A percentile compares a stretch with the other conserved stretches of the same genome.
phyloP scores from a whole-genome alignment of 2,329 filamentous ascomycete species.

The Phoma sp. region DNA sequence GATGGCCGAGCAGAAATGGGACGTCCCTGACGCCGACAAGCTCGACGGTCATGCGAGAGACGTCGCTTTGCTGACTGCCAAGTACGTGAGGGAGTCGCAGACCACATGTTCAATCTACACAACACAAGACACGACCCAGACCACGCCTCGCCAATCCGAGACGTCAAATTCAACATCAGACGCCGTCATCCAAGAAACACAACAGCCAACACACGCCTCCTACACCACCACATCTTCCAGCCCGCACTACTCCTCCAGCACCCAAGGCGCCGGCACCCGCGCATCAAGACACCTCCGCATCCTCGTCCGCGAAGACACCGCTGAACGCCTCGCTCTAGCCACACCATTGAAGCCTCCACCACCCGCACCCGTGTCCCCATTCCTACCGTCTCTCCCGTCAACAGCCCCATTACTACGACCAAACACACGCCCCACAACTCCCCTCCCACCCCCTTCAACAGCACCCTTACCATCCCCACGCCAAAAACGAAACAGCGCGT shows the following conservation, averaged over 20 bases:
- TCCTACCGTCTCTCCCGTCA: not conserved
- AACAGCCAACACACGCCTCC: constrained; percentile 11
- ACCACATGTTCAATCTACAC: constrained; percentile 26
- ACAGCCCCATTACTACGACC: constrained; percentile 2
- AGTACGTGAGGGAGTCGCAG: constrained; percentile 33
- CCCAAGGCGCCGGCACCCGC: constrained; percentile 28
- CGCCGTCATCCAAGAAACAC: constrained; percentile 29
- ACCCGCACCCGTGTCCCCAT: not conserved
- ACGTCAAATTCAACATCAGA: constrained; percentile 8
- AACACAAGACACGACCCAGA: constrained; percentile 32
- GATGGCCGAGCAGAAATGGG: constrained; percentile 65
- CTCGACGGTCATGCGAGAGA: constrained; percentile 42
- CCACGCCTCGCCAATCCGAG: constrained; percentile 24
- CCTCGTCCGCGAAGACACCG: constrained; percentile 32
- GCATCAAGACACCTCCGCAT: constrained; percentile 28
- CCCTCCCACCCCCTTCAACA: not conserved
- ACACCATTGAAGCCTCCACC: constrained; percentile 6
- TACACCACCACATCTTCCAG: constrained; percentile 15
- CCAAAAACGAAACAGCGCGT: not conserved
- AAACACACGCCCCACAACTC: not conserved
- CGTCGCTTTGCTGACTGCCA: constrained; percentile 34
- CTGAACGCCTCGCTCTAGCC: constrained; percentile 15
- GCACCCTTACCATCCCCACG: not conserved
- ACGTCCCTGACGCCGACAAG: constrained; percentile 32
- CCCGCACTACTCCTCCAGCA: constrained; percentile 29